Conservation (phyloP, 1,284 basidiomycete species). For the Moesziomyces antarcticus region DNA sequence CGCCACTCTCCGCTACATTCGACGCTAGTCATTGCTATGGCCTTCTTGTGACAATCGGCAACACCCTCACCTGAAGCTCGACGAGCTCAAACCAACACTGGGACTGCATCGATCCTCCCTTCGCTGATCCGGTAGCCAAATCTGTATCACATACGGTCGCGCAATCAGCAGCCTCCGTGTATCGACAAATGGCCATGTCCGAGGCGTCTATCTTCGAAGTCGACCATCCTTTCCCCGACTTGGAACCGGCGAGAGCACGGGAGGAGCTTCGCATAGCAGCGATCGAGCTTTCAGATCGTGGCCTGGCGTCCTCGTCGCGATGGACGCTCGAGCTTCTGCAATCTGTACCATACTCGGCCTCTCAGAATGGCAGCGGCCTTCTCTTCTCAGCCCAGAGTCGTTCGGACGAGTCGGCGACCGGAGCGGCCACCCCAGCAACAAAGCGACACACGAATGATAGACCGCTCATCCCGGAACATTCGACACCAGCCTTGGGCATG, state of each 20-base stretch:
- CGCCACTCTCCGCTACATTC: no score
- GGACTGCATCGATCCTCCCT: no score
- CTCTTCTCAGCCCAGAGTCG: constrained; percentile 11
- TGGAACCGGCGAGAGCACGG: constrained; percentile 39
- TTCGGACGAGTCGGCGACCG: constrained; percentile 11
- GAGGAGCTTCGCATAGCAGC: constrained; percentile 39
- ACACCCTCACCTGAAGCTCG: no score
- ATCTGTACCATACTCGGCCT: constrained; percentile 29
- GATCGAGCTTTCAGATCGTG: constrained; percentile 43
- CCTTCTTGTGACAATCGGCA: no score
- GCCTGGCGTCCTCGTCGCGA: constrained; percentile 45
- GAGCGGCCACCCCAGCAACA: constrained; percentile 37
- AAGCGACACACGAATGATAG: constrained; percentile 13
- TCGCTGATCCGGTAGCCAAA: no score
- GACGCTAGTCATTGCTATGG: no score
- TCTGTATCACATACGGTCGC: no score
- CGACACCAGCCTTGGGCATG: constrained; percentile 59
- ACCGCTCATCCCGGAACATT: constrained; percentile 56
- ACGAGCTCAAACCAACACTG: no score
- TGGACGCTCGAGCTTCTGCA: constrained; percentile 60
- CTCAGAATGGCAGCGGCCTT: neutral
- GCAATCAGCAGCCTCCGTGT: no score
- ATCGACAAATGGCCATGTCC: constrained; percentile 17
- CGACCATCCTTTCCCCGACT: constrained; percentile 47
- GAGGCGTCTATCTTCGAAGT: constrained; percentile 42